Evolutionary conservation across 345 rosid species (phyloP).

Genomic region (Dovyalis caffra): DNA sequence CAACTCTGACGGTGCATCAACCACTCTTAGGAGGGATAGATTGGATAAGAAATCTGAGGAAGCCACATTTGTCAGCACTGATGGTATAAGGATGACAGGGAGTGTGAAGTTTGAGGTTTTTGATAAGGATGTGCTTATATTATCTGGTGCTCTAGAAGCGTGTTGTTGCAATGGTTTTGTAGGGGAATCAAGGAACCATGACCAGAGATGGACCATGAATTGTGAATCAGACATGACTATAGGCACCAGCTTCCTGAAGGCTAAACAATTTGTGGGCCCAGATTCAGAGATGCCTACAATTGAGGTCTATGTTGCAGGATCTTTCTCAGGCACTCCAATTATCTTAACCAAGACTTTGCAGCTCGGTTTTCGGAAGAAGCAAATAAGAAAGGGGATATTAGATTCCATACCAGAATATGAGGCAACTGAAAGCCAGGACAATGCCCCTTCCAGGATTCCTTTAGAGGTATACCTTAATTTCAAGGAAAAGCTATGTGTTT

Average conservation of each 20-base stretch:
- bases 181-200: conserved; percentile 17
- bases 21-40: conserved; percentile 29
- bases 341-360: conserved; percentile 28
- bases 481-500: background rate
- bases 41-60: conserved; percentile 35
- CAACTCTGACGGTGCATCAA: conserved; percentile 16
- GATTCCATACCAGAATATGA: conserved; percentile 25
- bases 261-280: conserved; percentile 12
- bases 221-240: conserved; percentile 19
- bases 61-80: conserved; percentile 37
- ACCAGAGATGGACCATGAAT: conserved; percentile 26
- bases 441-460: conserved; percentile 10
- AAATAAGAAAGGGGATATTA: conserved; percentile 19
- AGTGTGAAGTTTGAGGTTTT: conserved; percentile 27
- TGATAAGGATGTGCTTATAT: conserved; percentile 17
- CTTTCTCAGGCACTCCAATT: conserved; percentile 29
- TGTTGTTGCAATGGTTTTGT: conserved; percentile 16
- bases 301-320: conserved; percentile 34
- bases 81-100: conserved; percentile 22
- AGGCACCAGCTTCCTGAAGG: conserved; percentile 23
- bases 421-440: conserved; percentile 7
- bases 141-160: conserved; percentile 25
- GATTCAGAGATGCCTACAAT: conserved; percentile 16
- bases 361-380: conserved; percentile 2
- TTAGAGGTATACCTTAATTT: conserved; percentile 18